Evolutionary conservation across 2,329 filamentous ascomycete genomes (phyloP).

Genomic region (Pseudogymnoascus sp.): DNA sequence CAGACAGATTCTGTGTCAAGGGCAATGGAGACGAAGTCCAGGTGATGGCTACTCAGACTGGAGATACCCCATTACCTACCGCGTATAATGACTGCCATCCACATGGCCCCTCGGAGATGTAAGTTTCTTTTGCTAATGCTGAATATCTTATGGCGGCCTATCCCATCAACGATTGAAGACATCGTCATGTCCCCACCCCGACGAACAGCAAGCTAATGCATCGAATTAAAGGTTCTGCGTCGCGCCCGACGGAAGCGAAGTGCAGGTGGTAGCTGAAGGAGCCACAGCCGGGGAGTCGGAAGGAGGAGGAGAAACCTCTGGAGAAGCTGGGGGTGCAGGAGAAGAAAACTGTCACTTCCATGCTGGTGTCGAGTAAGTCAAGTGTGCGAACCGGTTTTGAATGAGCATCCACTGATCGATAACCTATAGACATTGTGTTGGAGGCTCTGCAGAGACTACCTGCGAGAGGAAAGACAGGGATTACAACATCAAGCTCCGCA

Average conservation of each 20-base stretch:
- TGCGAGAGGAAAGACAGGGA: constrained; percentile 47
- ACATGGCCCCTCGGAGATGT: constrained; percentile 51
- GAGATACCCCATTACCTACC: constrained; percentile 47
- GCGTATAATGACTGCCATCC: constrained; percentile 57
- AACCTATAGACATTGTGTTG: constrained; percentile 24
- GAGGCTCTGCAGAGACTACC: constrained; percentile 17
- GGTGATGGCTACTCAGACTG: constrained; percentile 41
- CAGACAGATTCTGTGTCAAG: constrained; percentile 34
- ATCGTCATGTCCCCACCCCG: background rate
- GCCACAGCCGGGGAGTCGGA: constrained; percentile 14
- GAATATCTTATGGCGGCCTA: background rate
- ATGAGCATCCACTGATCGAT: background rate
- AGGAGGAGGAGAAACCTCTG: constrained; percentile 17
- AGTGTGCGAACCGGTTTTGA: constrained; percentile 1
- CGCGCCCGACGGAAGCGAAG: constrained; percentile 49
- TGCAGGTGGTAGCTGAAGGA: constrained; percentile 38
- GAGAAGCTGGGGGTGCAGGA: constrained; percentile 18
- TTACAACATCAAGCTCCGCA: constrained; percentile 60
- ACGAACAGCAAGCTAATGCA: background rate
- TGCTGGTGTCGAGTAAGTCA: constrained; percentile 62
- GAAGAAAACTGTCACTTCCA: constrained; percentile 61
- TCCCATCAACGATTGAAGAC: background rate
- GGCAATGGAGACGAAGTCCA: constrained; percentile 34
- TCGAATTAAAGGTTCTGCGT: constrained; percentile 47
- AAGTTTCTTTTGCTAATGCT: constrained; percentile 21